Percentiles rank a stretch among this genome's conserved stretches.
Evolutionary conservation across 352 stramenopile genomes (phyloP).

Genomic region (Pythium biforme): DNA sequence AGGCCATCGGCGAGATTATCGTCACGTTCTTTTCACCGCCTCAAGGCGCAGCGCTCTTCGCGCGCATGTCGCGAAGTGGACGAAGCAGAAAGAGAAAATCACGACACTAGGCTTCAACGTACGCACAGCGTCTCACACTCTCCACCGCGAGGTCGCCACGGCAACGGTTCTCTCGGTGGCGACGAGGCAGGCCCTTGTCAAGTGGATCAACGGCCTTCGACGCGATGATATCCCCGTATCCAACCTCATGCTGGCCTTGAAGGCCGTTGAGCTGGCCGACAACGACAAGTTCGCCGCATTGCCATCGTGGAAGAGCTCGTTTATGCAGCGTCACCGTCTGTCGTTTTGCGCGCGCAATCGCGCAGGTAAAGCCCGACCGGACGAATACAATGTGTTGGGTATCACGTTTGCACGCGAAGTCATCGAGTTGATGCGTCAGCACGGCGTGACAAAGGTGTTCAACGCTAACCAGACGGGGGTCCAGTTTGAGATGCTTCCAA

Average conservation of each 20-base stretch:
- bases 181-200: not conserved
- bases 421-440: not conserved
- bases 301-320: slow-evolving; percentile 10
- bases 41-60: not conserved
- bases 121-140: not conserved
- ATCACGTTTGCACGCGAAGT: slow-evolving; percentile 1
- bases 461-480: slow-evolving; percentile 19
- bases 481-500: slow-evolving; percentile 24
- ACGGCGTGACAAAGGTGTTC: slow-evolving; percentile 2
- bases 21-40: slow-evolving; percentile 1
- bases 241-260: slow-evolving; percentile 4
- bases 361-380: not conserved
- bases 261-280: slow-evolving; percentile 14
- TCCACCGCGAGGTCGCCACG: not conserved
- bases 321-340: slow-evolving; percentile 6
- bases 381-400: slow-evolving; percentile 3
- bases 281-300: slow-evolving; percentile 4
- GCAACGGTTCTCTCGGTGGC: not conserved
- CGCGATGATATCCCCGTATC: slow-evolving; percentile 17
- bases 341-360: slow-evolving; percentile 15
- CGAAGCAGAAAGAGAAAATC: not conserved
- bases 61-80: not conserved
- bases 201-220: slow-evolving; percentile 10
- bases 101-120: not conserved
- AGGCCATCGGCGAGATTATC: not conserved